Conservation (phyloP, 140 eudicot genomes). For the Cichorium intybus region DNA sequence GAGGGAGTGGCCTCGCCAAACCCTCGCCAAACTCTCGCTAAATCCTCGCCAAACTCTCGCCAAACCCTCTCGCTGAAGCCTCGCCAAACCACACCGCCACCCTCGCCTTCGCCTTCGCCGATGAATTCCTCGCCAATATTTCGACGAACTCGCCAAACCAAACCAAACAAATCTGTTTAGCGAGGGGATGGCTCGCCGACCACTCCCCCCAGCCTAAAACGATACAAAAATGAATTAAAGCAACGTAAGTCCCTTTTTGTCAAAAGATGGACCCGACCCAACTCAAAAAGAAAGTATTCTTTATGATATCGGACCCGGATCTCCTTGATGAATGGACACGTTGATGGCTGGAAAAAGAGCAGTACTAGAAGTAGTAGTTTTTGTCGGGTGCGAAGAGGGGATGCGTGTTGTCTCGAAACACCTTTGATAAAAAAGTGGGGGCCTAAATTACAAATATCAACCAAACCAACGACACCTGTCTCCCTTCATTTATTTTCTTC, state of each 20-base stretch:
- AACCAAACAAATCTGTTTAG: no score
- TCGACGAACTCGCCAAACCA: no score
- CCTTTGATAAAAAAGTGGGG: background rate
- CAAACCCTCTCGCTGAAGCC: no score
- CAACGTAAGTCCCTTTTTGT: background rate
- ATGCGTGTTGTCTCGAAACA: background rate
- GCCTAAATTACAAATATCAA: background rate
- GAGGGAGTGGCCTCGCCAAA: no score
- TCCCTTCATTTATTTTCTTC: background rate
- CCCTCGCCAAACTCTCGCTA: no score
- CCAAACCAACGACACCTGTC: background rate
- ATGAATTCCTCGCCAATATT: no score
- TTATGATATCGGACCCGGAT: background rate
- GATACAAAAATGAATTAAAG: no score
- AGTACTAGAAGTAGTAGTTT: background rate
- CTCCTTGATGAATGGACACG: conserved; percentile 1
- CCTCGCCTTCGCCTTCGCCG: no score
- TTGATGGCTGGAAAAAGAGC: background rate
- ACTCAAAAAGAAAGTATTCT: background rate
- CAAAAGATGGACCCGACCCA: background rate
- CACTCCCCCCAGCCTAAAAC: no score
- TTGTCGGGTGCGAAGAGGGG: background rate
- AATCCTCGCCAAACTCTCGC: no score
- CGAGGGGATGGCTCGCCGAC: no score
- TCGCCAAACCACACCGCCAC: no score